Base-by-base conservation (phyloP, 305 asterid genomes). In the Fraxinus floribunda region DNA sequence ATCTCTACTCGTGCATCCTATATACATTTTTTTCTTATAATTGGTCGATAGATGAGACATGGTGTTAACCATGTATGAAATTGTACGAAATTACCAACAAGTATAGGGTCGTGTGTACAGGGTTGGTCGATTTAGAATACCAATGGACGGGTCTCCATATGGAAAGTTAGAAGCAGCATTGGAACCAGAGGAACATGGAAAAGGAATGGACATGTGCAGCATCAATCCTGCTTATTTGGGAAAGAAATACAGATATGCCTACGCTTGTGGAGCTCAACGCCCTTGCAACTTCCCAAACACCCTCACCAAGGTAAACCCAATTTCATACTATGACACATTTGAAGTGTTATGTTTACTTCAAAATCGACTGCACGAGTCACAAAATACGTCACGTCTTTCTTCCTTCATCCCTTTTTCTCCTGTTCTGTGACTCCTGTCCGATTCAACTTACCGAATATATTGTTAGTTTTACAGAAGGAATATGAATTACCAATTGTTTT, bases 281-380 rank as follows among this genome's bases (percentile, higher is more conserved):
- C 99, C 98, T 29, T 94, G 98, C 87, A 92, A 96, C 86, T 96
- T 96, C 86, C 99, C 99, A 3, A 96, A 96, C 88, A 94, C 98
- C 77, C 91, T 96, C 81, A 93, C 98, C 5, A 96, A 96, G 98
- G 99, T 93, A 74, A 15, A 5, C 46, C 34, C 77, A 35, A 11
- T 49, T 5, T 15, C 13, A 44, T 11, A 13, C 1, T 35, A 15
- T 15, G 5, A 18, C 11, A 32, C 34, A 7, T 26, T 70, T 20
- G 7, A 32, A 16, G 22, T 46, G 32, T 30, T 13, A 10, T 32
- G 70, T 60, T 60, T 8, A 60, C 70, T 60, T 60, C 13, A 2
- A 29, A 68, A 8, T 68, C 9, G 8, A 68, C 38, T 11, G 75
- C 20, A 60, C 3, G 1, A 20, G 30, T 20, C 13, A 57, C 68